These are phyloP conservation scores for Hypomyces rosellus DNA, from an alignment of 2,329 filamentous ascomycete species.

Conservation along the genomic window DNA sequence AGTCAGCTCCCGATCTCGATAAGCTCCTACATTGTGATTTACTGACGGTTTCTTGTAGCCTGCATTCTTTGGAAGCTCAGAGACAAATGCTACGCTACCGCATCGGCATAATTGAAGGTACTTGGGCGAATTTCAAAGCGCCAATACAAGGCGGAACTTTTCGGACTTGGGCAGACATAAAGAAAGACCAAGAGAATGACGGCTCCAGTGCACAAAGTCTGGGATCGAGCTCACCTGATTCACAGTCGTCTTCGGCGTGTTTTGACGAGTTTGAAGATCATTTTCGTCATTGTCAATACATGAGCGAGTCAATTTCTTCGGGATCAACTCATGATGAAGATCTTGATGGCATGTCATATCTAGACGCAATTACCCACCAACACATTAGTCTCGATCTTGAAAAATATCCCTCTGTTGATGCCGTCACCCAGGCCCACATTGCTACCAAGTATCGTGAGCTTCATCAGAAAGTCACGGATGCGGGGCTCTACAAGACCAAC, in stretches of 20 bases:
- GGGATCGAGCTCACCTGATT: conserved; percentile 44
- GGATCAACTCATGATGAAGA: conserved; percentile 47
- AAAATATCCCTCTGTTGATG: conserved; percentile 71
- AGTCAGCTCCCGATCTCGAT: neutral
- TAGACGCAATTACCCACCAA: conserved; percentile 67
- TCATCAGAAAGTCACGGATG: conserved; percentile 47
- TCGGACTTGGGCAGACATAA: conserved; percentile 38
- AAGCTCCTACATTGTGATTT: neutral
- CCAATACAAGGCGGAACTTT: conserved; percentile 88
- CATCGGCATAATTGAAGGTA: conserved; percentile 73
- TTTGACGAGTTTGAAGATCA: conserved; percentile 36
- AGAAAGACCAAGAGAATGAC: conserved; percentile 27
- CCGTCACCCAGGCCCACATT: conserved; percentile 32
- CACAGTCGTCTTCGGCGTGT: conserved; percentile 44
- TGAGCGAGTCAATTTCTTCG: conserved; percentile 53
- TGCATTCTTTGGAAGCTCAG: conserved; percentile 75
- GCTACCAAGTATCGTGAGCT: conserved; percentile 48
- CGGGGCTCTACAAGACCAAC: conserved; percentile 52
- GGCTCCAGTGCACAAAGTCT: conserved; percentile 15
- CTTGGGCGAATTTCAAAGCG: conserved; percentile 82
- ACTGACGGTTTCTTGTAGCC: conserved; percentile 40
- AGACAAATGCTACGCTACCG: conserved; percentile 73
- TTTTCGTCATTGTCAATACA: conserved; percentile 25
- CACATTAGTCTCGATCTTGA: conserved; percentile 62
- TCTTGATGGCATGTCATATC: conserved; percentile 52